Base-by-base conservation (phyloP, 306 rosid genomes). In the Coriaria nepalensis region DNA sequence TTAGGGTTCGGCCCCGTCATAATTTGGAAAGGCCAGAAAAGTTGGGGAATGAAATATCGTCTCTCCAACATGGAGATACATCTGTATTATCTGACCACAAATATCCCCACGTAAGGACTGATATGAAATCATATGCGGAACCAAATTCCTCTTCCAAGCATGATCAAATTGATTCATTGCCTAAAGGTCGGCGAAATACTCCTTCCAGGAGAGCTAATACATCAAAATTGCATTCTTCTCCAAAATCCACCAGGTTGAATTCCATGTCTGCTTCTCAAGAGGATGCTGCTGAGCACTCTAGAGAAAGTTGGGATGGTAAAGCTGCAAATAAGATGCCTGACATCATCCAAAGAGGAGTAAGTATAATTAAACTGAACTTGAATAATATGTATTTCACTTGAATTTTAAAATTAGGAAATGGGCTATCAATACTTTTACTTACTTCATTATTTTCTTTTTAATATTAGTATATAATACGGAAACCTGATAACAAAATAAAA, bases 1-100 rank as follows among this genome's bases (percentile, higher is more conserved):
- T 73, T 45, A 83, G 97, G 67, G 76, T 75, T 40, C 86, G 97
- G 37, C 92, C 95, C 40, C 84, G 92, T 52, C 93, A 75, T 60
- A 69, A 74, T 43, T 33, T 68, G 11, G 97, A 90, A 65, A 81
- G 70, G 69, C 80, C 65, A 6, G 95, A 84, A 55, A 90, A 81
- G 73, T 67, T 76, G 50, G 71, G 78, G 60, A 69, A 56, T 55
- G 95, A 90, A 63, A 68, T 69, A 12, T 69, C 61, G 20, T 68
- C 86, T 62, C 68, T 72, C 48, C 88, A 73, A 45, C 74, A 55
- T 32, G 88, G 87, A 62, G 90, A 78, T 61, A 68, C 94, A 45
- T 70, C 93, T 59, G 68, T 66, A 43, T 69, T 68, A 55, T 61
- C 40, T 11, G 80, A 76, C 60, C 59, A 76, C 60, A 88, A 74